Evolutionary conservation across 2,329 filamentous ascomycete genomes (phyloP), one percentile per base, ranked within the genome.

Genomic region (Pseudogymnoascus sp.): DNA sequence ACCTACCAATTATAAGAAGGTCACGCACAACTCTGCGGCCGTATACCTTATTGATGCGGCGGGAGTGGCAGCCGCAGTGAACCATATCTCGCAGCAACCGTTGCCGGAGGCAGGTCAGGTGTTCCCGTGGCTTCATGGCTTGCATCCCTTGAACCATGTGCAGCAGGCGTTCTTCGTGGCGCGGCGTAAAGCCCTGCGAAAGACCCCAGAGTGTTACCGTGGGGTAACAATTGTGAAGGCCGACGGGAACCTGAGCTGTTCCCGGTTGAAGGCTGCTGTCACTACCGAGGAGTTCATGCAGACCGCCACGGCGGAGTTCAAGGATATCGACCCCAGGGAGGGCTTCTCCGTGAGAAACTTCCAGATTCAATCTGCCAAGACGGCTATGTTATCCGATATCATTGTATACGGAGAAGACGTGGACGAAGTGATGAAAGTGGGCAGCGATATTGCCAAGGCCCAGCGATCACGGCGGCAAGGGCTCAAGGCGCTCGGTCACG

Each of bases 331-430:
- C 72, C 95, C 95, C 1, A 84, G 80, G 64, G 90, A 96, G 68
- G 95, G 95, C 7, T 98, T 98, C 73, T 96, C 92, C 4, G 93
- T 98, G 48, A 86, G 95, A 54, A 98, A 98, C 75, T 99, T 99
- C 73, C 93, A 98, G 71, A 98, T 98, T 41, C 95, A 99, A 75
- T 84, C 90, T 0, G 90, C 90, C 65, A 99, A 99, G 75, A 80
- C 90, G 68, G 93, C 93, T 63, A 85, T 90, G 68, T 84, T 95
- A 7, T 97, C 93, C 0, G 95, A 99, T 74, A 91, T 99, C 68
- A 83, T 99, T 43, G 85, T 99, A 0, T 99, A 99, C 73, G 92
- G 92, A 11, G 89, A 93, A 63, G 84, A 91, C 68, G 77, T 80
- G 39, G 81, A 81, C 1, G 77, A 83, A 25, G 83, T 84, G 54